Evolutionary conservation across 805 yeast genomes (phyloP).

Genomic region (Cyberlindnera mississippiensis): DNA sequence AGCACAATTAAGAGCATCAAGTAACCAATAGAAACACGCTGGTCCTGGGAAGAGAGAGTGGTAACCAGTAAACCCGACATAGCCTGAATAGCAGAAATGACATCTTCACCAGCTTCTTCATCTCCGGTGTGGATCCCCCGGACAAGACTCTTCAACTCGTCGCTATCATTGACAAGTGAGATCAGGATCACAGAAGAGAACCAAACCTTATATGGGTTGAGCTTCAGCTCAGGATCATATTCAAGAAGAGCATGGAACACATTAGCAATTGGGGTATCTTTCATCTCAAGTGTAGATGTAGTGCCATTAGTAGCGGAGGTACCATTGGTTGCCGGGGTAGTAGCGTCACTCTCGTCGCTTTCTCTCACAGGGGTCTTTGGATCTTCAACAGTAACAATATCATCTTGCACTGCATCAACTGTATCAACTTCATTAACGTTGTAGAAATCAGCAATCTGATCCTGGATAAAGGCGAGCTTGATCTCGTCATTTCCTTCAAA

Average conservation of each 20-base stretch:
- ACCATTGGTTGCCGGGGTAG: slow-evolving; percentile 1
- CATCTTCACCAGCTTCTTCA: slow-evolving; percentile 63
- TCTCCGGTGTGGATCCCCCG: slow-evolving; percentile 54
- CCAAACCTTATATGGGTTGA: slow-evolving; percentile 88
- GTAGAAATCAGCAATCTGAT: slow-evolving; percentile 53
- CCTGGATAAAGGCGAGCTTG: slow-evolving; percentile 56
- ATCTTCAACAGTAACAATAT: background rate
- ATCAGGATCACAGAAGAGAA: slow-evolving; percentile 69
- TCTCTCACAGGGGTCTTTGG: slow-evolving; percentile 3
- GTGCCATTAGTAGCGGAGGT: slow-evolving; percentile 3
- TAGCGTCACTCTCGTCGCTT: background rate
- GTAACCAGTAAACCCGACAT: slow-evolving; percentile 70
- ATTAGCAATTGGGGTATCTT: slow-evolving; percentile 45
- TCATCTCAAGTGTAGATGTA: slow-evolving; percentile 5
- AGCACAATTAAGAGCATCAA: slow-evolving; percentile 68
- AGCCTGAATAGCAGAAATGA: slow-evolving; percentile 66
- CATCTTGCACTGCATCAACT: background rate
- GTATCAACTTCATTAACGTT: slow-evolving; percentile 7
- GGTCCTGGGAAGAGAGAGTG: slow-evolving; percentile 57
- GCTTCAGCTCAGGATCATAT: slow-evolving; percentile 63
- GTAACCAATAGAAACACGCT: slow-evolving; percentile 75
- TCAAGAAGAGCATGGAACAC: slow-evolving; percentile 69
- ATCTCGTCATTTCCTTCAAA: slow-evolving; percentile 61
- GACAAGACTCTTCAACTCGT: slow-evolving; percentile 45
- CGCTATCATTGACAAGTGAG: slow-evolving; percentile 53